Conservation (phyloP, 768 basidiomycete species). For the Neoboletus subvelutipes region DNA sequence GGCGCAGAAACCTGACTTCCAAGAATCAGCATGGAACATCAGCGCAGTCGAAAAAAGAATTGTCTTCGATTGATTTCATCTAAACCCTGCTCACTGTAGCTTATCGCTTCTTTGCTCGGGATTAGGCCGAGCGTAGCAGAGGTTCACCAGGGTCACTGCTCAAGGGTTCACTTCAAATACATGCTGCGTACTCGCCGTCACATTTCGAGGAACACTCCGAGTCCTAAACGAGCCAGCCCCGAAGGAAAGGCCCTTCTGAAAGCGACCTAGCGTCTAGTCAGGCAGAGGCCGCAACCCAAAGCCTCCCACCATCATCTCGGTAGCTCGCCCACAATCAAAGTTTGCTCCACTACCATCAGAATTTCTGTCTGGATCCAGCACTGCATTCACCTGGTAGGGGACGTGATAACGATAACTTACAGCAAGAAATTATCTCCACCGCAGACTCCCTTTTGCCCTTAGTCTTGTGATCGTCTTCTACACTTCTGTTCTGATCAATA, state of each 20-base stretch:
- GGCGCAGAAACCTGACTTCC: too few species aligned
- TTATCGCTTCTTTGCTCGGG: neutral
- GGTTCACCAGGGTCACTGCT: too few species aligned
- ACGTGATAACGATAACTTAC: neutral
- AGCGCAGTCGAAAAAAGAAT: too few species aligned
- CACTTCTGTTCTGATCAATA: neutral
- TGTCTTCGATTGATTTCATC: neutral
- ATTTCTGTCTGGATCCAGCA: neutral
- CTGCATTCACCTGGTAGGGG: neutral
- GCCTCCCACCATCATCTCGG: neutral
- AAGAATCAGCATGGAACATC: too few species aligned
- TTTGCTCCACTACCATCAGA: neutral
- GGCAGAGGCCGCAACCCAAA: neutral
- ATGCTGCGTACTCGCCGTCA: too few species aligned
- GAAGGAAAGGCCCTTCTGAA: neutral
- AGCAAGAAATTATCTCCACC: neutral
- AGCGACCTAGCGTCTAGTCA: neutral
- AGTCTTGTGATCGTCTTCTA: neutral
- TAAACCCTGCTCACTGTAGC: neutral
- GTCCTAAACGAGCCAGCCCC: neutral
- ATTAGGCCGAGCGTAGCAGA: neutral
- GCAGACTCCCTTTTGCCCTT: too few species aligned
- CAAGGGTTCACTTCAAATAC: too few species aligned
- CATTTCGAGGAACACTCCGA: neutral
- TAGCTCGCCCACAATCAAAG: too few species aligned